Percentiles rank a stretch among this genome's conserved stretches.
phyloP scores from a whole-genome alignment of 2,329 filamentous ascomycete species.

The Sporothrix brunneoviolacea region DNA sequence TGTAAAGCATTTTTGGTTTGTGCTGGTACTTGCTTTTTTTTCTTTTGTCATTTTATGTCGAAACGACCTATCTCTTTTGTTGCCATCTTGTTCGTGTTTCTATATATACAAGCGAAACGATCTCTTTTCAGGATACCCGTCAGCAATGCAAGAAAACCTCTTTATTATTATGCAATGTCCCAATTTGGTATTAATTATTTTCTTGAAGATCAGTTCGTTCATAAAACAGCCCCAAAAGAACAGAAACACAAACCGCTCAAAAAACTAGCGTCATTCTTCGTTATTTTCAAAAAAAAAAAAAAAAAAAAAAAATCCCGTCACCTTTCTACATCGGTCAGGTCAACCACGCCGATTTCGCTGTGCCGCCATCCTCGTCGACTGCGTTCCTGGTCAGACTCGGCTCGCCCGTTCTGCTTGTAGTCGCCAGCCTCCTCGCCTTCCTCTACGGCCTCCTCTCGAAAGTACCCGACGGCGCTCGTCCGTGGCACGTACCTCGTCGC shows the following conservation, averaged over 20 bases:
- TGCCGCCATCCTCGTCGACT: constrained; percentile 7
- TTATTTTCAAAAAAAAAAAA: background rate
- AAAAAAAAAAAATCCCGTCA: background rate
- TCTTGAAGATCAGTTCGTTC: no score
- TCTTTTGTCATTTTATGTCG: background rate
- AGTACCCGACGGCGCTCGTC: constrained; percentile 23
- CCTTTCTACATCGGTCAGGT: constrained; percentile 4
- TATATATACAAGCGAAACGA: background rate
- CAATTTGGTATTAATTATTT: no score
- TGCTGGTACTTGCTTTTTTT: background rate
- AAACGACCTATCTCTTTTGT: no score
- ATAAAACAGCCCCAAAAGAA: no score
- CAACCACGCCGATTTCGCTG: constrained; percentile 8
- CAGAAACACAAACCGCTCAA: no score
- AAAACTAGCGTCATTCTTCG: no score
- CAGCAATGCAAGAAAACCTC: background rate
- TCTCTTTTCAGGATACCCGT: background rate
- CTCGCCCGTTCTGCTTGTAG: constrained; percentile 1
- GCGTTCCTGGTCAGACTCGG: background rate
- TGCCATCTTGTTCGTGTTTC: background rate
- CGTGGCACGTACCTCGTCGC: constrained; percentile 23
- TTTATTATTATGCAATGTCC: background rate
- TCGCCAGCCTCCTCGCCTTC: constrained; percentile 19
- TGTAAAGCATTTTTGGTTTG: no score
- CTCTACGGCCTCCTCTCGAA: constrained; percentile 22